These are phyloP conservation scores for Teunomyces lycoperdinae DNA, from an alignment of 805 yeast species.

Conservation along the genomic window DNA sequence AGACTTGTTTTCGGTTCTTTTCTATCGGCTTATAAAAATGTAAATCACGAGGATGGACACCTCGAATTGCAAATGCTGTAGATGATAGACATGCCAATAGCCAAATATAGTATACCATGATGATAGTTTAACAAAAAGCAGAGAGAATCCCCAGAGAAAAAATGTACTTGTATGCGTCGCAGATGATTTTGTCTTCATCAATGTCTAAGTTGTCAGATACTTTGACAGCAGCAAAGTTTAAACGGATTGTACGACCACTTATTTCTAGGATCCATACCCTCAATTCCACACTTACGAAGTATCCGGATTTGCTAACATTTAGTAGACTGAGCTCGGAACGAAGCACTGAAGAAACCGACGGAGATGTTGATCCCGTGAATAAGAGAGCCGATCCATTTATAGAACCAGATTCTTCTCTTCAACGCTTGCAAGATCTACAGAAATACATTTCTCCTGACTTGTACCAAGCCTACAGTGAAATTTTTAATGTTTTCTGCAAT, in stretches of 20 bases:
- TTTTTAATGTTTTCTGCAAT: slow-evolving; percentile 28
- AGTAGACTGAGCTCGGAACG: slow-evolving; percentile 5
- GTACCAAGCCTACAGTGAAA: slow-evolving; percentile 27
- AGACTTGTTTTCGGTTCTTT: slow-evolving; percentile 21
- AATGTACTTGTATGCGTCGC: not conserved
- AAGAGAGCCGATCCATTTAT: not conserved
- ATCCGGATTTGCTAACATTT: slow-evolving; percentile 21
- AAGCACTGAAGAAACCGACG: not conserved
- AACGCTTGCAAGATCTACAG: slow-evolving; percentile 23
- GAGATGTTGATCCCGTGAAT: not conserved
- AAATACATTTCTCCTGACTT: slow-evolving; percentile 27
- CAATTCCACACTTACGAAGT: slow-evolving; percentile 24
- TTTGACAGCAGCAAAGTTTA: slow-evolving; percentile 21
- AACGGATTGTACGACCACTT: slow-evolving; percentile 35
- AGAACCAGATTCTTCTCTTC: slow-evolving; percentile 16
- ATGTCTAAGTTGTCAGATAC: not conserved
- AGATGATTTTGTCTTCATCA: not conserved
- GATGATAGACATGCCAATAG: slow-evolving; percentile 2
- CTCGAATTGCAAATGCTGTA: slow-evolving; percentile 2
- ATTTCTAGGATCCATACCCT: slow-evolving; percentile 34
- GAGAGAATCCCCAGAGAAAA: not conserved
- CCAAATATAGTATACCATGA: not conserved
- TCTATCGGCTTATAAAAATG: not conserved
- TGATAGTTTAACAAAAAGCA: not conserved
- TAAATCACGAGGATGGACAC: not conserved